These are phyloP conservation scores for Mucor racemosus DNA, from an alignment of 371 early-diverging fungal species.

Conservation along the genomic window DNA sequence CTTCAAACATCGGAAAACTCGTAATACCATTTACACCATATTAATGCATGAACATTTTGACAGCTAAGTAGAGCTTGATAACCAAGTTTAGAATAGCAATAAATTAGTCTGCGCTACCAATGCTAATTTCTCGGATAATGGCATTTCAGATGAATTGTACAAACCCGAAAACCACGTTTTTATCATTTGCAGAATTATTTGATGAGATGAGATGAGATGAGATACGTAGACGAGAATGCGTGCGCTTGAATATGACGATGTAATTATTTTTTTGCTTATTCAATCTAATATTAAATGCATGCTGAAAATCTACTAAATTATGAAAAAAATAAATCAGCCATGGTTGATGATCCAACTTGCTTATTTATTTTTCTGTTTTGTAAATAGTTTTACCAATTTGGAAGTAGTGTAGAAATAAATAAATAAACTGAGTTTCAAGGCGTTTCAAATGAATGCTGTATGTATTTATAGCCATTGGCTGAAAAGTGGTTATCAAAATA, in stretches of 20 bases:
- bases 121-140: no score
- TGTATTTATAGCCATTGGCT: constrained; percentile 26
- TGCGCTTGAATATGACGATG: no score
- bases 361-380: neutral
- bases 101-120: no score
- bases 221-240: no score
- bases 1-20: no score
- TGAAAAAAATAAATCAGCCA: neutral
- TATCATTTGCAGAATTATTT: neutral
- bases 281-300: neutral
- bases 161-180: neutral
- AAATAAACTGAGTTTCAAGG: neutral
- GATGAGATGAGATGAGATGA: neutral
- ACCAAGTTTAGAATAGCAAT: no score
- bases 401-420: constrained; percentile 1
- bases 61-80: neutral
- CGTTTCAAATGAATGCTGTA: neutral
- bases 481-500: constrained; percentile 3
- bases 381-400: neutral
- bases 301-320: no score
- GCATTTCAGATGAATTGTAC: neutral
- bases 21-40: no score
- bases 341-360: neutral
- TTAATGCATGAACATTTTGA: neutral
- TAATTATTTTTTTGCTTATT: no score